Percentiles rank a stretch among this genome's conserved stretches.
phyloP scores from a whole-genome alignment of 2,329 filamentous ascomycete species.

The Dendryphion nanum region DNA sequence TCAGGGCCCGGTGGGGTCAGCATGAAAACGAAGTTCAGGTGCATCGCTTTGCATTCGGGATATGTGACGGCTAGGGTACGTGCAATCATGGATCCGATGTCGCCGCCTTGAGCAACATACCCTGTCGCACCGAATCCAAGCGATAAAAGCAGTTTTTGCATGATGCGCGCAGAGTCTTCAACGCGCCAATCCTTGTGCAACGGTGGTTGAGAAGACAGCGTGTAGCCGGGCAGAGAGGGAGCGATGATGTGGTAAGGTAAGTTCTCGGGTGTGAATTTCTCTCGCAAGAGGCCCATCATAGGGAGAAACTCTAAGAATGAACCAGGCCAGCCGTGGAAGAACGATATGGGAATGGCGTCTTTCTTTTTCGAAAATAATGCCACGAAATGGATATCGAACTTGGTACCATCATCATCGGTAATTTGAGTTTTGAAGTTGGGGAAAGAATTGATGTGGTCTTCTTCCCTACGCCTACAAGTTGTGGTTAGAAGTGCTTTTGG shows the following conservation, averaged over 20 bases:
- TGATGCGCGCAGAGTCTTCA: constrained; percentile 42
- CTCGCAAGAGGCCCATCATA: constrained; percentile 46
- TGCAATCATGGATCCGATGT: constrained; percentile 51
- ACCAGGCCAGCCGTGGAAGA: constrained; percentile 58
- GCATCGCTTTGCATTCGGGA: constrained; percentile 48
- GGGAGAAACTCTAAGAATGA: constrained; percentile 57
- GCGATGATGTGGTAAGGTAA: constrained; percentile 59
- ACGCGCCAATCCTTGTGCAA: constrained; percentile 44
- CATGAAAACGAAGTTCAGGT: constrained; percentile 31
- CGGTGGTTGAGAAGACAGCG: constrained; percentile 51
- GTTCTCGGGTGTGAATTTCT: constrained; percentile 49
- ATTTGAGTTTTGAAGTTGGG: constrained; percentile 51
- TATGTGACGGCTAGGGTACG: constrained; percentile 44
- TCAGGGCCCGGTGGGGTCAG: background rate
- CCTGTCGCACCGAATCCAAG: constrained; percentile 51
- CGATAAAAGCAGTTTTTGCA: constrained; percentile 53
- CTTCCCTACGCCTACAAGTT: constrained; percentile 36
- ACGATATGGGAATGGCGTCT: constrained; percentile 51
- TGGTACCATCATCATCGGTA: constrained; percentile 37
- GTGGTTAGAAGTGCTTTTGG: too few species aligned
- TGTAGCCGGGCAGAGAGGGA: constrained; percentile 56
- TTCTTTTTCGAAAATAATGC: constrained; percentile 53
- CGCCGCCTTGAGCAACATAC: constrained; percentile 59
- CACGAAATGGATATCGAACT: constrained; percentile 52
- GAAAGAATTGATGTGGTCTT: constrained; percentile 48